Conservation (phyloP, 148 eudicot species). For the Cornus controversa region DNA sequence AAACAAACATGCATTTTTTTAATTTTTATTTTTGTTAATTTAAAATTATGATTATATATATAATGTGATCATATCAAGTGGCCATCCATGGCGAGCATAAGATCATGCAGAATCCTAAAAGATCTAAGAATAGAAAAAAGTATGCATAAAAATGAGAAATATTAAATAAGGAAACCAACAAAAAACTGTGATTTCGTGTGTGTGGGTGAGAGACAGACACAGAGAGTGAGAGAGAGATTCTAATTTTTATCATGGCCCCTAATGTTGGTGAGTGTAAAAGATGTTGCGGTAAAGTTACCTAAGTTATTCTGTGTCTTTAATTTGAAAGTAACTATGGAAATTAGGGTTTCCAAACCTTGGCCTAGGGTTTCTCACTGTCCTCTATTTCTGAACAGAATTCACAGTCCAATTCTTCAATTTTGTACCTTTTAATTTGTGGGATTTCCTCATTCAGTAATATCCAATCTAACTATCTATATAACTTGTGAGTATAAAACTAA, state of each 20-base stretch:
- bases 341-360: conserved; percentile 16
- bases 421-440: background rate
- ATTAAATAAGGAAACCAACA: conserved; percentile 23
- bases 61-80: conserved; percentile 9
- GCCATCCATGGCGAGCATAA: conserved; percentile 45
- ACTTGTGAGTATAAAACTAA: no score
- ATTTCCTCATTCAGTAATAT: background rate
- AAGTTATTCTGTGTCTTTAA: background rate
- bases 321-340: background rate
- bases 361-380: conserved; percentile 12
- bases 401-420: background rate
- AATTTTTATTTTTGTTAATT: background rate
- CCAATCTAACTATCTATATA: background rate
- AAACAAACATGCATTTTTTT: background rate
- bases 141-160: conserved; percentile 21
- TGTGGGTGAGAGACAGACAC: conserved; percentile 1
- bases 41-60: background rate
- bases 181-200: conserved; percentile 3
- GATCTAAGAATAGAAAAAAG: conserved; percentile 33
- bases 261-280: conserved; percentile 26
- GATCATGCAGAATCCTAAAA: conserved; percentile 52
- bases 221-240: background rate
- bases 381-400: background rate
- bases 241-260: conserved; percentile 16
- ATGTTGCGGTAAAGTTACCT: background rate